Evolutionary conservation across 129 eudicot species (phyloP).

Genomic region (Calendula officinalis): DNA sequence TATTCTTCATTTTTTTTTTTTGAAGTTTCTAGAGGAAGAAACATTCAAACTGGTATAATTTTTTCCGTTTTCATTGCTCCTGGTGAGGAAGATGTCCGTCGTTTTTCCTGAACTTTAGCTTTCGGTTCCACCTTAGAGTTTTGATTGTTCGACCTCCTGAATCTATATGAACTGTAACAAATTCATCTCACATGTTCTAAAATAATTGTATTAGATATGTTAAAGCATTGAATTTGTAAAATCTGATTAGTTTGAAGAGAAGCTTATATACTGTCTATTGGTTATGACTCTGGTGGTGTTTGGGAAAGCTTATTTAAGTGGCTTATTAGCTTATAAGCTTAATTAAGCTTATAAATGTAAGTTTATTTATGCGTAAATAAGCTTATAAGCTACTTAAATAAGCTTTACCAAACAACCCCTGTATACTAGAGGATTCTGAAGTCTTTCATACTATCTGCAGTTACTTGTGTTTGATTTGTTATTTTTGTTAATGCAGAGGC

Average conservation of each 20-base stretch:
- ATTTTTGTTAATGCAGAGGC: slow-evolving; percentile 40
- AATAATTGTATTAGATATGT: neutral
- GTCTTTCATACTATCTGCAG: slow-evolving; percentile 9
- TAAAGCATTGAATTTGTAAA: neutral
- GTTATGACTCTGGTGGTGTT: neutral
- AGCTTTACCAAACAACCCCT: too few species aligned
- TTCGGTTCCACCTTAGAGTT: neutral
- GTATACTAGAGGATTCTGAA: neutral
- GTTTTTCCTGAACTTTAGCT: slow-evolving; percentile 9
- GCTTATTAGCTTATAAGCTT: too few species aligned
- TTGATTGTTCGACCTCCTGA: neutral
- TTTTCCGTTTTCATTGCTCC: neutral
- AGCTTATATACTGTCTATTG: neutral
- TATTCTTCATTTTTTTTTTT: neutral
- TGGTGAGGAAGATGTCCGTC: slow-evolving; percentile 8
- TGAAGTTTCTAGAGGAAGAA: neutral
- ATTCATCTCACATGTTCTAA: neutral
- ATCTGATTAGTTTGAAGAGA: neutral
- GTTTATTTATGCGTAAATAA: too few species aligned
- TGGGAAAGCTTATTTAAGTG: too few species aligned
- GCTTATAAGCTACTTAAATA: too few species aligned
- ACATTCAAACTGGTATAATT: slow-evolving; percentile 11
- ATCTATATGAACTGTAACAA: neutral
- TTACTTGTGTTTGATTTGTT: neutral
- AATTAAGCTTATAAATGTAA: too few species aligned